Evolutionary conservation across 139 green algal genomes (phyloP), one percentile per base, ranked within the genome.

Genomic region (Penium margaritaceum): DNA sequence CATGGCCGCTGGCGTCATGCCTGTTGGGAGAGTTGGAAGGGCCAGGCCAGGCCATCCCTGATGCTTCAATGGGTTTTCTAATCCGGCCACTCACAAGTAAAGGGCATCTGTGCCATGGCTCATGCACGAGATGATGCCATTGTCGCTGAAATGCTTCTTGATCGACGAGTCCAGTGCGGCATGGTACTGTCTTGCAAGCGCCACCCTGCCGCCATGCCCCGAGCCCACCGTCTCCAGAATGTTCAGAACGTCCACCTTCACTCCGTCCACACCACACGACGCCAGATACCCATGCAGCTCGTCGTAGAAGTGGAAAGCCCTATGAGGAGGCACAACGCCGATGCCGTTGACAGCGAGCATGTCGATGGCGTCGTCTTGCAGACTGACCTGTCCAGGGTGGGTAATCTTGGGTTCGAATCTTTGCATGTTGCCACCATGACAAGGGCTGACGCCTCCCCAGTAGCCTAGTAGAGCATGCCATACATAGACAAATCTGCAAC

Each of bases 41-140:
- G 43, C 15, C 43, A 54, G 14, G 15, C 14, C 14, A 14, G 17
- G 43, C 43, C 17, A 54, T 54, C 15, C 14, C 17, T 54, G 43
- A 14, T 24, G 17, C 15, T 54, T 17, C 14, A 54, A 54, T 54
- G 15, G 15, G n/a, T n/a, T n/a, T n/a, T n/a, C n/a, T n/a, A n/a
- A n/a, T n/a, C n/a, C n/a, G n/a, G 0, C 32, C 43, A 39, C 61
- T 29, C 0, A 76, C 72, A 32, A 71, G 67, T 77, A 91, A 36
- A 98, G 80, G 85, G 96, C 95, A 54, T 97, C 92, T 1, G 88
- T 96, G 46, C 84, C 91, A 88, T 97, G 93, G 83, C 90, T 96
- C 93, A 98, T 98, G 91, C 93, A 98, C 83, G 96, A 95, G 82
- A 97, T 97, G 71, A 83, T 77, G 72, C 91, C 84, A 81, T 97